Evolutionary conservation across 2,329 filamentous ascomycete genomes (phyloP), one percentile per base, ranked within the genome.

Genomic region (Dactylellina parvicollis): DNA sequence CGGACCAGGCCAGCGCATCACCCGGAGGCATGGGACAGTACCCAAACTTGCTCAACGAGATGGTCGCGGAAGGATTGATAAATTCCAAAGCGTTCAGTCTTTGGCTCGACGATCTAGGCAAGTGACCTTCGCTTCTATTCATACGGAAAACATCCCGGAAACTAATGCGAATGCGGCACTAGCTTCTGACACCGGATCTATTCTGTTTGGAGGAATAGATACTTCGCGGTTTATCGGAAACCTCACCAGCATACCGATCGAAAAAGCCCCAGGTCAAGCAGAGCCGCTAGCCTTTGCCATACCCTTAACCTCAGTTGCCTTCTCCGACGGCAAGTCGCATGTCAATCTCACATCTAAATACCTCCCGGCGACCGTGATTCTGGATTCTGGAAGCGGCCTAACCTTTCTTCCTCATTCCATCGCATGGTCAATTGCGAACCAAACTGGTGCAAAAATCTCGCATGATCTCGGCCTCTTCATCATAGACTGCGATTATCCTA

Each of bases 361-460:
- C 76, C 81, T 85, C 77, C 84, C 87, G 2, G 82, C 89, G 1
- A 86, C 86, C 9, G 89, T 90, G 0, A 83, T 92, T 0, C 85
- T 92, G 26, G 90, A 92, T 81, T 88, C 89, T 18, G 77, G 77
- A n/a, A 77, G 76, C 26, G 76, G 76, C 8, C 75, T 77, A 24
- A 77, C 76, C 14, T 78, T 77, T 24, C 70, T 78, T 10, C 76
- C 76, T 14, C 64, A 75, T 10, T 62, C 75, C n/a, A 38, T 78
- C n/a, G 75, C 62, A 8, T 52, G 57, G 46, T 67, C 62, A 2
- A 38, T 78, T 9, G 66, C 75, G 2, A 57, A 72, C 28, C 74
- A 77, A 54, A 71, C 76, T 32, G 75, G 76, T 9, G 76, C 89
- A 40, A 81, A 85, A 32, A 91, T 87, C 79, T 83, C 87, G 74